Evolutionary conservation across 2,329 filamentous ascomycete species (phyloP), one percentile per base, ranked within the genome.

Genomic region (Penicillium rolfsii): DNA sequence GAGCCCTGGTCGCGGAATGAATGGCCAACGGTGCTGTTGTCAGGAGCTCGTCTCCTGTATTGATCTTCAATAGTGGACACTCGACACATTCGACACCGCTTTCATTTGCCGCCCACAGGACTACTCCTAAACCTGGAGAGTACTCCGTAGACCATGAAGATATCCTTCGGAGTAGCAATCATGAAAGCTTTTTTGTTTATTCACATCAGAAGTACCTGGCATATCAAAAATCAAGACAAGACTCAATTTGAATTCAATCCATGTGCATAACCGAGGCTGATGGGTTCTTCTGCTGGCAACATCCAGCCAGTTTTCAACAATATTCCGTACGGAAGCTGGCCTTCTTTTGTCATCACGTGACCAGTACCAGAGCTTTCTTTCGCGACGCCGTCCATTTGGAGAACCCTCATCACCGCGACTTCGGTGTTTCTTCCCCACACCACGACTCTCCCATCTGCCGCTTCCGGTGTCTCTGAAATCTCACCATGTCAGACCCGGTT

Each of bases 401-500:
- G 52, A 55, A 38, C 52, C 57, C 57, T 52, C 61, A 65, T 56
- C 58, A 54, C 61, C 56, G 56, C 54, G 33, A 16, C 45, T 49
- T 50, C 52, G 60, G 61, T 62, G 56, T 54, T 52, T 36, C 12
- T 43, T 48, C 52, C 22, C 19, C 57, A 55, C 41, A 38, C 24
- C 30, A 19, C 48, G 3, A n/a, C 52, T 22, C 14, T 52, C 56
- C 62, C 52, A 38, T 8, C 35, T 50, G 7, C 19, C 28, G 3
- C 22, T 41, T 48, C 33, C 57, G 64, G 65, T 58, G 49, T 26
- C 52, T 46, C 41, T 63, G 53, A 60, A 55, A 55, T 36, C 48
- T 61, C 61, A 71, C 55, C 56, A 81, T 81, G 79, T 76, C 77
- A 54, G 79, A 81, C 61, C 70, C 78, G 55, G 74, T 80, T 57